phyloP scores from a whole-genome alignment of 2,329 filamentous ascomycete genomes.

The Aspergillus udagawae region DNA sequence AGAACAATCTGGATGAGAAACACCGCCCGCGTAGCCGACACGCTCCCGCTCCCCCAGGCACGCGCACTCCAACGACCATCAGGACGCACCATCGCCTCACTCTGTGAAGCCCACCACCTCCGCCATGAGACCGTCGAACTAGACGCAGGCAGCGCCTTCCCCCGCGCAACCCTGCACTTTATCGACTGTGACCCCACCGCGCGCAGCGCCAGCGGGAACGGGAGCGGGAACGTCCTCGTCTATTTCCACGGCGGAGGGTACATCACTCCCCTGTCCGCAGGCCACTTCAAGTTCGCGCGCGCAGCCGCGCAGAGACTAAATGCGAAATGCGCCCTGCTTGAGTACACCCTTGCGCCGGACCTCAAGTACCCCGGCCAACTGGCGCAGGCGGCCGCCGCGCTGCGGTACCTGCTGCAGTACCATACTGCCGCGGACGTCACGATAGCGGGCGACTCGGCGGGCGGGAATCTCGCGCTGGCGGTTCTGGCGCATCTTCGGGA shows the following conservation, averaged over 20 bases:
- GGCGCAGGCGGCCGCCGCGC: constrained; percentile 2
- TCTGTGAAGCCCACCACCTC: background rate
- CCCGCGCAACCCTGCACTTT: background rate
- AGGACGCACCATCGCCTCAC: background rate
- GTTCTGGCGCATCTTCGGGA: background rate
- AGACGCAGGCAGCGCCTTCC: background rate
- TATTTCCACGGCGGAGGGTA: background rate
- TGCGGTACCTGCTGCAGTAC: background rate
- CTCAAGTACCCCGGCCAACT: constrained; percentile 6
- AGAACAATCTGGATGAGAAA: background rate
- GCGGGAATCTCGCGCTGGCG: background rate
- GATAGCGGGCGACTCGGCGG: constrained; percentile 12
- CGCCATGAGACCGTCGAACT: background rate
- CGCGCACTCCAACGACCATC: background rate
- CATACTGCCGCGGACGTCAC: constrained; percentile 5
- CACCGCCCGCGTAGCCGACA: background rate
- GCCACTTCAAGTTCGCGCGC: background rate
- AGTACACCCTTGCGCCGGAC: constrained; percentile 6
- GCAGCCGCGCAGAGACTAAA: background rate
- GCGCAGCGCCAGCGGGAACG: background rate
- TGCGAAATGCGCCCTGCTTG: background rate
- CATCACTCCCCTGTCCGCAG: background rate
- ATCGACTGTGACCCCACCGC: background rate
- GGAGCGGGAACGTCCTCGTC: background rate
- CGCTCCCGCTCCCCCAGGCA: background rate